Conservation (phyloP, 371 early-diverging fungal genomes). For the Cladochytrium tenue region DNA sequence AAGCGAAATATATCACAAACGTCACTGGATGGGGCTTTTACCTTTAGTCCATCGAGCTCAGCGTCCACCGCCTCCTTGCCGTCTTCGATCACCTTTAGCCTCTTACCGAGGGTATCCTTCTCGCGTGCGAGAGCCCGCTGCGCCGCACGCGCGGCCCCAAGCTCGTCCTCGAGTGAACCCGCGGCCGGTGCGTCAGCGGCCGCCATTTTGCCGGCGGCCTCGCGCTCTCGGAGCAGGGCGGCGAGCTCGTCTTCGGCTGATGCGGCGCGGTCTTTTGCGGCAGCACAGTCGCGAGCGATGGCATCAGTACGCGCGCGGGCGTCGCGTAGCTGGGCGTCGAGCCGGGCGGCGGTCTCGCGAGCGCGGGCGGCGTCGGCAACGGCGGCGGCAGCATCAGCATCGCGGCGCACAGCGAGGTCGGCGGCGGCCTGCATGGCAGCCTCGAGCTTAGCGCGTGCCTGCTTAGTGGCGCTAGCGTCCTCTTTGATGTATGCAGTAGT, state of each 20-base stretch:
- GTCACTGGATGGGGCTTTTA: constrained; percentile 1
- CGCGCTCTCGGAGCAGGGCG: not conserved
- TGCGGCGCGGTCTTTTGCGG: not conserved
- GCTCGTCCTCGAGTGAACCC: constrained; percentile 33
- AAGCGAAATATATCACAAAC: not conserved
- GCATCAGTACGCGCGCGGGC: constrained; percentile 24
- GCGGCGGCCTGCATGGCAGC: constrained; percentile 1
- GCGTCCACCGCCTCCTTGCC: constrained; percentile 42
- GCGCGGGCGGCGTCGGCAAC: constrained; percentile 8
- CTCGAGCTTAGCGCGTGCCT: constrained; percentile 34
- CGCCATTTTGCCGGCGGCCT: not conserved
- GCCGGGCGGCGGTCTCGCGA: constrained; percentile 8
- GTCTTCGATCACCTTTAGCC: constrained; percentile 43
- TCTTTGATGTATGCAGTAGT: constrained; percentile 32
- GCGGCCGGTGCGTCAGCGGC: too few species aligned
- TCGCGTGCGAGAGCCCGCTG: constrained; percentile 36
- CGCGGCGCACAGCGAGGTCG: constrained; percentile 11
- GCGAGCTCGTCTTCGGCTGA: constrained; percentile 5
- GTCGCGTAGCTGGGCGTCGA: constrained; percentile 23
- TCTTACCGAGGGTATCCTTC: constrained; percentile 41
- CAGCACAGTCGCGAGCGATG: constrained; percentile 20
- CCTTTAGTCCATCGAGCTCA: constrained; percentile 37
- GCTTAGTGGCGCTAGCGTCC: constrained; percentile 27
- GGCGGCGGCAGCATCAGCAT: constrained; percentile 14
- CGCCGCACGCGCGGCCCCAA: constrained; percentile 33